Conservation (phyloP, 192 early-diverging fungal genomes). For the Powellomyces hirtus region DNA sequence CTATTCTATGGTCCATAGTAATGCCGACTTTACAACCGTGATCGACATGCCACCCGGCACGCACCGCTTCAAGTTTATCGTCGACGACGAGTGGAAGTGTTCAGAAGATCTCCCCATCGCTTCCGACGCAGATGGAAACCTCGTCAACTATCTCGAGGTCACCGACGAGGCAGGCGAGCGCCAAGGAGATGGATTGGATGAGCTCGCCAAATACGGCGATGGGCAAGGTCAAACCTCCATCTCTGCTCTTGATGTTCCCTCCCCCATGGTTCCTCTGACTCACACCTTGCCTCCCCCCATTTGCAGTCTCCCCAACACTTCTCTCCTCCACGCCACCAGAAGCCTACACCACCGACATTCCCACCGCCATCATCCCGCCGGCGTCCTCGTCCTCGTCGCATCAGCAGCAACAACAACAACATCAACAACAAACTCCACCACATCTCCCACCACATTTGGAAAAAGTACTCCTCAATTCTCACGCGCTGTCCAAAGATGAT, state of each 20-base stretch:
- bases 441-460: slow-evolving; percentile 87
- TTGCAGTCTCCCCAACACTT: slow-evolving; percentile 4
- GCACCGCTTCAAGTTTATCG: slow-evolving; percentile 96
- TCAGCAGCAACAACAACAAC: not conserved
- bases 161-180: slow-evolving; percentile 69
- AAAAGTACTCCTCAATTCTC: slow-evolving; percentile 82
- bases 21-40: slow-evolving; percentile 74
- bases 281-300: not conserved
- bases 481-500: slow-evolving; percentile 59
- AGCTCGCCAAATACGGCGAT: slow-evolving; percentile 20
- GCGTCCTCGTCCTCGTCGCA: not conserved
- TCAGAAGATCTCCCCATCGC: slow-evolving; percentile 86
- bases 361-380: slow-evolving; percentile 25
- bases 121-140: slow-evolving; percentile 89
- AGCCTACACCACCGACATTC: slow-evolving; percentile 61
- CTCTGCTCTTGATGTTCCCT: not conserved
- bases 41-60: slow-evolving; percentile 90
- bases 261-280: not conserved
- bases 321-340: slow-evolving; percentile 60
- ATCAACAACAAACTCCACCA: slow-evolving; percentile 48
- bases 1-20: too few relatives aligned
- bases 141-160: slow-evolving; percentile 94
- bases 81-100: slow-evolving; percentile 98
- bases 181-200: slow-evolving; percentile 48
- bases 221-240: not conserved